Evolutionary conservation across 192 early-diverging fungal genomes (phyloP).

Genomic region (Allomyces macrogynus): DNA sequence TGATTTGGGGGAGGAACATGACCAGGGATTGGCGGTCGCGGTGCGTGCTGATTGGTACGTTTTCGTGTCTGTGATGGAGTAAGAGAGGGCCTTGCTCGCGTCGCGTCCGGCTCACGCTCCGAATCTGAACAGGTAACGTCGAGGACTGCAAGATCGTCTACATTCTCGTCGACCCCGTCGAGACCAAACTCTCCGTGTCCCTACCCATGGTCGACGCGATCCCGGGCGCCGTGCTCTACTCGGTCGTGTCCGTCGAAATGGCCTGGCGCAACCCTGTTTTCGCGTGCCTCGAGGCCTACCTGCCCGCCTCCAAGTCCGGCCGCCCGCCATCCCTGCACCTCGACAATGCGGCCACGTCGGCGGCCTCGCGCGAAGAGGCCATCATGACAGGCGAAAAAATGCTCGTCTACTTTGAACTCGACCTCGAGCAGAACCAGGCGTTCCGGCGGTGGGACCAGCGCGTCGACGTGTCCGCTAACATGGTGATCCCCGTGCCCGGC

Average conservation of each 20-base stretch:
- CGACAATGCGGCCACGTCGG: background rate
- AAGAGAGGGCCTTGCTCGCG: too few species aligned
- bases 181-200: background rate
- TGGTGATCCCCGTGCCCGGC: background rate
- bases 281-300: background rate
- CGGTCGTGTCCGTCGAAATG: background rate
- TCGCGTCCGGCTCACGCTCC: too few species aligned
- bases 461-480: background rate
- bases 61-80: too few species aligned
- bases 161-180: background rate
- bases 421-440: background rate
- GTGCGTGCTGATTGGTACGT: background rate
- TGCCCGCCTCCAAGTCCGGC: background rate
- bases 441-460: background rate
- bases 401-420: background rate
- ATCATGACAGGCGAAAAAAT: background rate
- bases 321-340: background rate
- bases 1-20: background rate
- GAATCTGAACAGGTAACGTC: background rate
- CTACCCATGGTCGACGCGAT: background rate
- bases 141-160: background rate
- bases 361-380: background rate
- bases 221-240: background rate
- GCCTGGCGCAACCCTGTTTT: background rate
- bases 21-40: background rate